Evolutionary conservation across 345 rosid genomes (phyloP).

Genomic region (Citrus cavaleriei): DNA sequence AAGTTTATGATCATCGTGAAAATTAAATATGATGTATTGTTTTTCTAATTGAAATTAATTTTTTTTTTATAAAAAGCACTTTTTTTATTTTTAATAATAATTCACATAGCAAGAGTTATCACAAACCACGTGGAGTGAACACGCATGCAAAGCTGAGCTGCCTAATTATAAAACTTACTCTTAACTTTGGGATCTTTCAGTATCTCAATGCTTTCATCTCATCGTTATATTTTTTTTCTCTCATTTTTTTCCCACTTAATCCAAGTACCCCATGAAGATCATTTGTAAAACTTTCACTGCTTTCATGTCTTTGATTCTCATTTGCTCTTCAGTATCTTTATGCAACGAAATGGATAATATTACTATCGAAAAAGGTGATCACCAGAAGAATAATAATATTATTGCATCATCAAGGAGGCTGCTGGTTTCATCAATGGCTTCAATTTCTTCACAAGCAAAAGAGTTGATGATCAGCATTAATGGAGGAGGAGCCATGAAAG

Average conservation of each 20-base stretch:
- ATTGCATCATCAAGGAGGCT: conserved; percentile 18
- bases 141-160: conserved; percentile 15
- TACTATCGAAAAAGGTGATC: neutral
- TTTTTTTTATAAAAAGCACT: too few species aligned
- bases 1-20: too few species aligned
- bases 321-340: conserved; percentile 19
- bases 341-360: conserved; percentile 4
- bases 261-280: conserved; percentile 30
- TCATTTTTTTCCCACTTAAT: neutral
- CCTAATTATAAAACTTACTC: conserved; percentile 8
- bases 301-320: conserved; percentile 20
- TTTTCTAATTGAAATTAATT: too few species aligned
- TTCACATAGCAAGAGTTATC: neutral
- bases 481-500: conserved; percentile 15
- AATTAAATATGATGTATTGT: too few species aligned
- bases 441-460: conserved; percentile 6
- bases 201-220: neutral
- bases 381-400: neutral
- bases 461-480: neutral
- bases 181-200: neutral
- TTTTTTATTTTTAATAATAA: neutral
- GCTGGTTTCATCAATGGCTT: conserved; percentile 8
- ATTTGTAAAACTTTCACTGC: conserved; percentile 12
- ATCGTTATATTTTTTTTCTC: neutral
- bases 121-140: conserved; percentile 27